Base-by-base conservation (phyloP, 208 protist species). In the Perkinsela sp. region DNA sequence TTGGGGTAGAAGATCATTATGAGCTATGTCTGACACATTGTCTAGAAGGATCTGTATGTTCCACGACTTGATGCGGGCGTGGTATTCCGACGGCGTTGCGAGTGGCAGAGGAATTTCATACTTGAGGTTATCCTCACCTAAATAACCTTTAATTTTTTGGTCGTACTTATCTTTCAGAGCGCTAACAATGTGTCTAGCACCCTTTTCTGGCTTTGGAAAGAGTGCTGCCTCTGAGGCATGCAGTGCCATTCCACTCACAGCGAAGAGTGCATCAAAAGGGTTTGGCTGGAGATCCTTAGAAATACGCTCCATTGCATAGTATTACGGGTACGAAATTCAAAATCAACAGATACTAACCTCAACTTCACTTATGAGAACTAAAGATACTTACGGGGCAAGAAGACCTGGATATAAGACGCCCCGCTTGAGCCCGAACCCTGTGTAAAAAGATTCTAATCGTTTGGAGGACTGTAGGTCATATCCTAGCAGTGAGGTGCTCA, bases 41-140 rank as follows among this genome's bases (percentile, higher is more conserved):
- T 92, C 82, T 82, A 92, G 87, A 1, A 92, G 73, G 30, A 92
- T 77, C 70, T 88, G 85, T 29, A 90, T 82, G 70, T 90, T 90
- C n/a, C 82, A 81, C 15, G 76, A 71, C 69, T 86, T 87, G 48
- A 87, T 81, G 32, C 83, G 81, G 0, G 82, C 79, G 71, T 88
- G 83, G 6, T 83, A 76, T 70, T 90, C 87, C 40, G 40, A 57
- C 13, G 40, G 40, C 13, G 40, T 57, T 22, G 22, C 40, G 13
- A n/a, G 6, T 6, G 13, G 6, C 40, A 57, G 22, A 6, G 40
- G 40, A 22, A 57, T 57, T 22, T 57, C 40, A 22, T 57, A 57
- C 22, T 57, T 57, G 13, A 57, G 6, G 6, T 22, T 22, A 22
- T 57, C 40, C 22, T 57, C 40, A 57, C 40, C 40, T 6, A 22